Percentiles rank a stretch among this genome's conserved stretches.
Evolutionary conservation across 176 grass and related monocot genomes (phyloP).

Genomic region (Chloris gayana): DNA sequence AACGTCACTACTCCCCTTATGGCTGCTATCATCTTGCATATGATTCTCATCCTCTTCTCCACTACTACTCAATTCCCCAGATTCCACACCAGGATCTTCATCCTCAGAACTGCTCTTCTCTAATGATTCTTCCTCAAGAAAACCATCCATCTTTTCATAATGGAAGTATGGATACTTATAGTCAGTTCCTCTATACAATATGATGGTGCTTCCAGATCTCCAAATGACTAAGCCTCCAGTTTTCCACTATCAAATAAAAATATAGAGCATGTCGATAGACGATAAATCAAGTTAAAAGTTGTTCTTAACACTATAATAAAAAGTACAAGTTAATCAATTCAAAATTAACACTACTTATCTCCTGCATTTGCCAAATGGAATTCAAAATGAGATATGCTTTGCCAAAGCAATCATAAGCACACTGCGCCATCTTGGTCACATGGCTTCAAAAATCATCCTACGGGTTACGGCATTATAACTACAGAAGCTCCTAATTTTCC

Average conservation of each 20-base stretch:
- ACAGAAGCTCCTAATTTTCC: not conserved
- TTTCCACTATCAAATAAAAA: slow-evolving; percentile 68
- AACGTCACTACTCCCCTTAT: not conserved
- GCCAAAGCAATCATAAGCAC: not conserved
- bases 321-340: too few relatives aligned
- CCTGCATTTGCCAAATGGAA: slow-evolving; percentile 25
- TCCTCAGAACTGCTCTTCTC: slow-evolving; percentile 35
- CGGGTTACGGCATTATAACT: slow-evolving; percentile 6
- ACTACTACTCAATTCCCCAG: not conserved
- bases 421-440: not conserved
- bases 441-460: not conserved
- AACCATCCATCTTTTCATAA: slow-evolving; percentile 26
- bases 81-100: slow-evolving; percentile 25
- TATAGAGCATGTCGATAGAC: not conserved
- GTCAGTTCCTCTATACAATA: slow-evolving; percentile 80
- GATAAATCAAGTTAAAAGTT: slow-evolving; percentile 20
- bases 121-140: slow-evolving; percentile 37
- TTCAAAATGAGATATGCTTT: not conserved
- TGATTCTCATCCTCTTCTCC: slow-evolving; percentile 25
- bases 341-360: not conserved
- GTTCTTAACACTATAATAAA: too few relatives aligned
- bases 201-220: slow-evolving; percentile 88
- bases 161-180: slow-evolving; percentile 88
- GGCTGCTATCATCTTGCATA: slow-evolving; percentile 19
- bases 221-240: slow-evolving; percentile 93